These are phyloP conservation scores for Volvox africanus DNA, from an alignment of 139 green algal species.

Conservation along the genomic window DNA sequence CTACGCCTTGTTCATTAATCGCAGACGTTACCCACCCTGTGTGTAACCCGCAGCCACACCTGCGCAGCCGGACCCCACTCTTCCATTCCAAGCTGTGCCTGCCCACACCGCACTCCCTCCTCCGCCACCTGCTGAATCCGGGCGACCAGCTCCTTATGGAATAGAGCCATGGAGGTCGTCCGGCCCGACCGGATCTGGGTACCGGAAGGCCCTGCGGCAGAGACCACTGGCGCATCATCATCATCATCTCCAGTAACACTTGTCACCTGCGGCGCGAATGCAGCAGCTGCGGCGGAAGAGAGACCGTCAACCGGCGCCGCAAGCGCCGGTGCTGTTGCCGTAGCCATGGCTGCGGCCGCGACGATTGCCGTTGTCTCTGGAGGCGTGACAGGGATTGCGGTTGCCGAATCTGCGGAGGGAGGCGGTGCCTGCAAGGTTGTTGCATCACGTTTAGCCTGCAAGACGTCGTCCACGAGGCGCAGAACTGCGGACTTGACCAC, in stretches of 20 bases:
- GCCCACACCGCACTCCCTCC: no score
- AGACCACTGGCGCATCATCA: no score
- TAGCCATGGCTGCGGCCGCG: not conserved
- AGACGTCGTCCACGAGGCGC: slow-evolving; percentile 20
- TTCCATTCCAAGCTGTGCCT: not conserved
- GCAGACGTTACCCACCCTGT: no score
- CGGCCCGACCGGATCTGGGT: not conserved
- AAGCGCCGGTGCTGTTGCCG: not conserved
- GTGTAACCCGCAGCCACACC: no score
- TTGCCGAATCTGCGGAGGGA: not conserved
- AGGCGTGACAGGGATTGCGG: not conserved
- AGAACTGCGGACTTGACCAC: slow-evolving; percentile 41
- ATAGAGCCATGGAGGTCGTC: slow-evolving; percentile 8
- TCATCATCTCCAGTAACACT: no score
- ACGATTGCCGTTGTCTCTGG: not conserved
- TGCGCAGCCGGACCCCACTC: not conserved
- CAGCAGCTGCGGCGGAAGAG: not conserved
- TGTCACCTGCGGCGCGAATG: no score
- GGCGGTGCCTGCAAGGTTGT: not conserved
- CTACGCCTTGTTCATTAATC: no score
- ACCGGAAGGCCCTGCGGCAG: not conserved
- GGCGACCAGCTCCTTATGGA: not conserved
- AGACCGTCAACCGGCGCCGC: not conserved
- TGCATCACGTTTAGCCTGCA: slow-evolving; percentile 8
- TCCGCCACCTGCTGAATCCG: not conserved